Evolutionary conservation across 306 rosid genomes (phyloP).

Genomic region (Arachis stenosperma): DNA sequence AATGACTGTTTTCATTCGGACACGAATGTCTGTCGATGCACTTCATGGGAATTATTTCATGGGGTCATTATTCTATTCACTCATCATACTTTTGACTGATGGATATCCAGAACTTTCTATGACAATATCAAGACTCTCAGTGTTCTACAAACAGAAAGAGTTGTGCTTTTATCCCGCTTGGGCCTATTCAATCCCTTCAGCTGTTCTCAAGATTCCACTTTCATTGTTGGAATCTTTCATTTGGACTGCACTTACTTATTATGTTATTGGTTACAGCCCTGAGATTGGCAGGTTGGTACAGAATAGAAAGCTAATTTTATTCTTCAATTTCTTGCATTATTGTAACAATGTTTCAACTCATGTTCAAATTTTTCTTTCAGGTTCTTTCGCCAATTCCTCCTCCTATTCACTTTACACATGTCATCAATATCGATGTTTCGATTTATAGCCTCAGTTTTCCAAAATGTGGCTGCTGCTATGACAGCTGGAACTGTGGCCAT

Average conservation of each 20-base stretch:
- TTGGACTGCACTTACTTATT: conserved; percentile 61
- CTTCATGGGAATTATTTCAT: conserved; percentile 48
- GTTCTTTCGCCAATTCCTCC: conserved; percentile 57
- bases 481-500: conserved; percentile 39
- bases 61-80: conserved; percentile 63
- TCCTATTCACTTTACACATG: conserved; percentile 52
- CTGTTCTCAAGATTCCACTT: conserved; percentile 57
- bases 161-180: conserved; percentile 60
- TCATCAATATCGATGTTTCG: conserved; percentile 56
- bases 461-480: conserved; percentile 48
- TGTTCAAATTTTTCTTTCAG: conserved; percentile 38
- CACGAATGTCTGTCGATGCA: conserved; percentile 50
- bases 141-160: conserved; percentile 63
- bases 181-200: conserved; percentile 60
- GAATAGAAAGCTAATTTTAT: background rate
- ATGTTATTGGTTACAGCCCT: conserved; percentile 66
- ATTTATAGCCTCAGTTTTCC: conserved; percentile 54
- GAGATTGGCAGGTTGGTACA: conserved; percentile 55
- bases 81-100: conserved; percentile 46
- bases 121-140: conserved; percentile 59
- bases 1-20: conserved; percentile 62
- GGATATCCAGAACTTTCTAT: conserved; percentile 54
- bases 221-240: conserved; percentile 59
- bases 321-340: conserved; percentile 12
- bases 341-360: background rate